Conservation (phyloP, 2,329 filamentous ascomycete species). For the Stagonosporopsis tanaceti region DNA sequence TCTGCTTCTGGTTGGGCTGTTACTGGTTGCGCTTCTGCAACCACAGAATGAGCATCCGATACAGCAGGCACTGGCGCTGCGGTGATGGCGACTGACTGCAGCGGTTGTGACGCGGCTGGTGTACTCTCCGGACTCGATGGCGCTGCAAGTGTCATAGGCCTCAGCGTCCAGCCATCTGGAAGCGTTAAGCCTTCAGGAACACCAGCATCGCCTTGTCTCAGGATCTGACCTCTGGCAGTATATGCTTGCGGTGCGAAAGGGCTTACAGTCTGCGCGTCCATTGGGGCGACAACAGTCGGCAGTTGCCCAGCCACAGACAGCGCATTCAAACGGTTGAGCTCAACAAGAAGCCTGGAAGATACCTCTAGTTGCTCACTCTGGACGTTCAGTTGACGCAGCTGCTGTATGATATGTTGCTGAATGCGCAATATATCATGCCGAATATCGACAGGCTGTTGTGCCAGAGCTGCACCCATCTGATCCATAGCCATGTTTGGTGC, state of each 20-base stretch:
- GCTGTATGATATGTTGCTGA: constrained; percentile 49
- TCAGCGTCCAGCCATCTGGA: constrained; percentile 49
- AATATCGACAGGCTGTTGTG: constrained; percentile 44
- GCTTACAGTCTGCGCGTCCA: constrained; percentile 30
- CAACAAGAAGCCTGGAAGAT: constrained; percentile 41
- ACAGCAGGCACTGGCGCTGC: not conserved
- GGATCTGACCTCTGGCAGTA: constrained; percentile 39
- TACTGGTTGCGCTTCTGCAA: constrained; percentile 7
- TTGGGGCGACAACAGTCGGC: constrained; percentile 33
- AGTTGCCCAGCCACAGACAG: constrained; percentile 33
- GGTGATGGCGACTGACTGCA: constrained; percentile 14
- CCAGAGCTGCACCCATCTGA: constrained; percentile 30
- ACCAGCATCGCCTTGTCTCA: constrained; percentile 46
- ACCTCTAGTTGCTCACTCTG: constrained; percentile 48
- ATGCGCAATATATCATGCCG: constrained; percentile 48
- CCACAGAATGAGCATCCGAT: not conserved
- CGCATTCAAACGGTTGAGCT: constrained; percentile 37
- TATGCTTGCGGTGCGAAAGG: constrained; percentile 43
- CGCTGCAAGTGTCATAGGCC: constrained; percentile 41
- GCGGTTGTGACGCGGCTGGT: constrained; percentile 15
- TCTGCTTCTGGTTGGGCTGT: not conserved
- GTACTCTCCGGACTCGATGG: constrained; percentile 23
- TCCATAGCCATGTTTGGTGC: constrained; percentile 17
- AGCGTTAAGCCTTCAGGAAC: constrained; percentile 47
- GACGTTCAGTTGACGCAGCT: constrained; percentile 43